phyloP scores from a whole-genome alignment of 2,329 filamentous ascomycete species.

The Aspergillus oerlinghausenensis region DNA sequence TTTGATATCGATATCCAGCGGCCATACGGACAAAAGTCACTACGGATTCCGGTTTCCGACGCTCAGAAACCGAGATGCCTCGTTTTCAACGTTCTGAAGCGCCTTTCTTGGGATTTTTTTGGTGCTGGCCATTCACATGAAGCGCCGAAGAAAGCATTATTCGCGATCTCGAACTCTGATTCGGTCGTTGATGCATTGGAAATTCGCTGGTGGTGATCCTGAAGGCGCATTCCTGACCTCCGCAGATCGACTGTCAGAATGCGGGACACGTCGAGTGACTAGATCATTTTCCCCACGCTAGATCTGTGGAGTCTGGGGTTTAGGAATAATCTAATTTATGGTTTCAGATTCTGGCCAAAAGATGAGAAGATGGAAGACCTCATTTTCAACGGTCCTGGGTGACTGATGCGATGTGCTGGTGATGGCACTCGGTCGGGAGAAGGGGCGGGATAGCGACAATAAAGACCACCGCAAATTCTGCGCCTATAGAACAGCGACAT shows the following conservation, averaged over 20 bases:
- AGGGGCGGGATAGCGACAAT: neutral
- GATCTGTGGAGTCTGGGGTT: neutral
- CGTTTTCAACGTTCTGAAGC: neutral
- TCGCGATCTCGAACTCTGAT: neutral
- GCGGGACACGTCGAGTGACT: neutral
- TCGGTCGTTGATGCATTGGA: neutral
- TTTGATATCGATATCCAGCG: neutral
- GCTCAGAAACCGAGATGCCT: neutral
- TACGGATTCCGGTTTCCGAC: neutral
- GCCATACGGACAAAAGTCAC: neutral
- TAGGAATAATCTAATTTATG: neutral
- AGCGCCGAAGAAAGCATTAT: neutral
- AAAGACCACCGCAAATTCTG: neutral
- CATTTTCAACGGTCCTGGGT: neutral
- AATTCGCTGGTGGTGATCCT: neutral
- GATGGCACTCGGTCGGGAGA: neutral
- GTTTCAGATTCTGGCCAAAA: neutral
- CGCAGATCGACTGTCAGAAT: neutral
- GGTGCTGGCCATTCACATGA: neutral
- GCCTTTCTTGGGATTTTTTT: neutral
- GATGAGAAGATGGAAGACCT: neutral
- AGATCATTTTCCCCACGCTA: neutral
- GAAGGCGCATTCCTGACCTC: neutral
- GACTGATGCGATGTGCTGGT: neutral
- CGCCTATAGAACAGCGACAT: neutral